Evolutionary conservation across 2,329 filamentous ascomycete species (phyloP), one percentile per base, ranked within the genome.

Genomic region (Dactylellina leptospora): DNA sequence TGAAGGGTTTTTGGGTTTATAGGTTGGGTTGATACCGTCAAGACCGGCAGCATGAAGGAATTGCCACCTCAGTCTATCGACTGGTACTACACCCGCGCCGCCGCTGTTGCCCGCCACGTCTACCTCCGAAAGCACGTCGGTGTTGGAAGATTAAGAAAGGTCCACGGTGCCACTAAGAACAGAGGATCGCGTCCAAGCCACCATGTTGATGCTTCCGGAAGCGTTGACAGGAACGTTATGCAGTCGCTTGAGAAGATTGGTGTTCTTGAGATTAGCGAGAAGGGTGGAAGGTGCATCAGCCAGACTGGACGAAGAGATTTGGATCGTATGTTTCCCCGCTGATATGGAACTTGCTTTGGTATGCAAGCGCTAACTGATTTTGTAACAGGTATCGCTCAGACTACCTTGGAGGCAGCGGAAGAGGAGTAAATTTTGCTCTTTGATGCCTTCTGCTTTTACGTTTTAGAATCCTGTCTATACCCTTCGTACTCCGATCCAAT

Each of bases 21-120:
- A 96, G 92, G 92, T 86, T 97, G 93, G 93, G 93, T 97, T 83
- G 95, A 99, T 83, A 97, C 93, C 81, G 95, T 97, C 85, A 99
- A 99, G 90, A 97, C 93, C 79, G 93, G 92, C 80, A 87, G 89
- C 82, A 90, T 90, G 82, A 96, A 96, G 85, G 95, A 99, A 87
- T 90, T 99, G 79, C 93, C 93, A 80, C 95, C 93, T 80, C 93
- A 97, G 88, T 90, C 93, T 83, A 91, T 93, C 82, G 95, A 99
- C 88, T 99, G 95, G 95, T 96, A 88, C 86, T 90, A 90, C 85
- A 82, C 88, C 82, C 93, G 95, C 81, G 93, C 93, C 80, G 95
- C 95, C 79, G 88, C 93, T 77, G 90, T 99, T 81, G 95, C 95
- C 80, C 92, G 93, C 81, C 93, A 97, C 87, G 89, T 99, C 86